Evolutionary conservation across 148 eudicot species (phyloP), one percentile per base, ranked within the genome.

Genomic region (Chenopodium formosanum): DNA sequence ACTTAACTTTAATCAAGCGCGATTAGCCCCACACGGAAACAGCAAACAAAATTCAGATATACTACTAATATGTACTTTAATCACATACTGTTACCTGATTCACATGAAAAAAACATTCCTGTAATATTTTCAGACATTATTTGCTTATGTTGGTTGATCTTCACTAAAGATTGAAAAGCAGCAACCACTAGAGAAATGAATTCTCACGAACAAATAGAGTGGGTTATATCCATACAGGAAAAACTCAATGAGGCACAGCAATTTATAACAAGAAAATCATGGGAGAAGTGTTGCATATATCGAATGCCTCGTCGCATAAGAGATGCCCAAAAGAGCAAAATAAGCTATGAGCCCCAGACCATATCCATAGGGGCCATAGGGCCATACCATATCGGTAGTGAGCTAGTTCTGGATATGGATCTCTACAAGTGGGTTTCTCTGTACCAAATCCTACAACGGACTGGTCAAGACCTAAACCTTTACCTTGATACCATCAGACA

Each of bases 281-380:
- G 82, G 82, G 27, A 72, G 7, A 80, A 46, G 10, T 80, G 82
- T 77, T n/a, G 71, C 71, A 73, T 80, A 37, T 80, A 80, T 44
- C 82, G 77, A 1, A 77, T 80, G 20, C 82, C 78, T 44, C 77
- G 77, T n/a, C 77, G 82, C 1, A 22, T 80, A 7, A 60, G 71
- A 73, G 77, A 60, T 3, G 77, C 66, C 64, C 77, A 80, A 14
- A 7, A 0, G 6, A 58, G 72, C 44, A 62, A 11, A 23, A 80
- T 63, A 6, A 68, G 22, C 29, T 80, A 60, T 17, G 46, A 23
- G 7, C 82, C 82, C 9, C 82, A 80, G 72, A 80, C 78, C 46
- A 77, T 80, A 25, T 80, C 82, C 13, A 80, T 80, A 8, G 82
- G 82, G 25, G n/a, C n/a, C n/a, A n/a, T n/a, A n/a, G n/a, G n/a